Conservation (phyloP, 495 filamentous ascomycete species). For the Aspergillus olivimuriae region DNA sequence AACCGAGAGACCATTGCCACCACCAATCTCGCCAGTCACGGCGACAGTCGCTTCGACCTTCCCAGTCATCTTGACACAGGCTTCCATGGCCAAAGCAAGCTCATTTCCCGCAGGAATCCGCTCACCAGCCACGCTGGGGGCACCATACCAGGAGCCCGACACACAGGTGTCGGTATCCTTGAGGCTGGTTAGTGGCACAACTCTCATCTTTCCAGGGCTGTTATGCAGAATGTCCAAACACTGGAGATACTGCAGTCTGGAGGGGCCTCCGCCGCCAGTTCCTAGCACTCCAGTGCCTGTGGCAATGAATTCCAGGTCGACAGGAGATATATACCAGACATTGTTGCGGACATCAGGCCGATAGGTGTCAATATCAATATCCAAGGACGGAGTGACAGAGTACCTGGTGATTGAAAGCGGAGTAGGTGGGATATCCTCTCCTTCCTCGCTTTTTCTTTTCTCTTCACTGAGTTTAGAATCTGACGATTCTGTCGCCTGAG, state of each 20-base stretch:
- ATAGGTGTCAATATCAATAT: constrained; percentile 42
- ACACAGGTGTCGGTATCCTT: constrained; percentile 17
- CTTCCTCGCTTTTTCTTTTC: too few relatives aligned
- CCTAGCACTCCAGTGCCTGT: constrained; percentile 19
- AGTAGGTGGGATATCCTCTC: too few relatives aligned
- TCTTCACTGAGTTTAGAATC: too few relatives aligned
- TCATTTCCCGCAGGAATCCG: constrained; percentile 24
- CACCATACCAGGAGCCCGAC: constrained; percentile 20
- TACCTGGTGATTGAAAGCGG: too few relatives aligned
- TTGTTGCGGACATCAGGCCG: constrained; percentile 44
- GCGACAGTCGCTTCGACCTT: constrained; percentile 22
- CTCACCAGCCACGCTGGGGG: constrained; percentile 20
- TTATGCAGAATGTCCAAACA: constrained; percentile 15
- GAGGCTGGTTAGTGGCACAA: constrained; percentile 9
- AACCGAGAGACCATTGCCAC: constrained; percentile 32
- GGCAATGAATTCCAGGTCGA: constrained; percentile 23
- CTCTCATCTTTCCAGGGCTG: constrained; percentile 15
- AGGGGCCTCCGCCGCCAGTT: constrained; percentile 19
- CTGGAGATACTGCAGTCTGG: constrained; percentile 16
- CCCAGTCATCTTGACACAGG: constrained; percentile 19
- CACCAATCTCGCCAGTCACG: constrained; percentile 31
- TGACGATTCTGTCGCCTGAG: background rate
- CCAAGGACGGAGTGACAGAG: constrained; percentile 3
- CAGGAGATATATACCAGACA: constrained; percentile 19
- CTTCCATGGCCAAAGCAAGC: constrained; percentile 21